Conservation (phyloP, 2,329 filamentous ascomycete genomes). For the Clonostachys chloroleuca region DNA sequence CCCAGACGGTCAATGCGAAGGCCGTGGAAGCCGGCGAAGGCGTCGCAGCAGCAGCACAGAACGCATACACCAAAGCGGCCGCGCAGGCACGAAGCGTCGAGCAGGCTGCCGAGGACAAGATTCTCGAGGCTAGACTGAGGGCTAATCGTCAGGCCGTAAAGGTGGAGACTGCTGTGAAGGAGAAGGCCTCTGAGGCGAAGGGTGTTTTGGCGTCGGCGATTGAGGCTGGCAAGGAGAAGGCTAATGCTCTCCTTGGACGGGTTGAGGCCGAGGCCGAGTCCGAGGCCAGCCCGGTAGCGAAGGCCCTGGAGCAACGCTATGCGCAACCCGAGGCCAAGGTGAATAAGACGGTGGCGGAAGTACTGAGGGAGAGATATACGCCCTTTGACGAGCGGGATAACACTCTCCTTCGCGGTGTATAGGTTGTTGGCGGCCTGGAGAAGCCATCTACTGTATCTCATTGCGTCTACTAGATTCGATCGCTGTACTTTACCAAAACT, state of each 20-base stretch:
- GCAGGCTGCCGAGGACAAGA: constrained; percentile 15
- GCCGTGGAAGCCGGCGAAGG: constrained; percentile 21
- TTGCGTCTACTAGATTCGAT: too few relatives aligned
- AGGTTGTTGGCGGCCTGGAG: too few relatives aligned
- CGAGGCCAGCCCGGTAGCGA: constrained; percentile 33
- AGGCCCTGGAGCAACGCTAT: constrained; percentile 47
- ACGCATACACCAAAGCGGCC: constrained; percentile 22
- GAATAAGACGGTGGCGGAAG: constrained; percentile 46
- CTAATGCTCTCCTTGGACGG: constrained; percentile 23
- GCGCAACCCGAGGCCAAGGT: constrained; percentile 30
- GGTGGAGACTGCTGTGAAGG: constrained; percentile 11
- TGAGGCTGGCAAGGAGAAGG: constrained; percentile 32
- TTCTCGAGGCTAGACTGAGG: constrained; percentile 15
- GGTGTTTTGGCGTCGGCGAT: constrained; percentile 30
- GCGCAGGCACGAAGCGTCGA: constrained; percentile 16
- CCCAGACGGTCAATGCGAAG: constrained; percentile 20
- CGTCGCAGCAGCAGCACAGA: constrained; percentile 27
- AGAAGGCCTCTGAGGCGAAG: constrained; percentile 26
- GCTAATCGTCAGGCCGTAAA: constrained; percentile 13
- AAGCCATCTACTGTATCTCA: too few relatives aligned
- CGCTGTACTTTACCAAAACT: too few relatives aligned
- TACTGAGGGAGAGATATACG: constrained; percentile 50
- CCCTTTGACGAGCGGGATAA: constrained; percentile 40
- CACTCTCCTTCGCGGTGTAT: constrained; percentile 30
- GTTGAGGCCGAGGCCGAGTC: constrained; percentile 28